A percentile compares a stretch with the other conserved stretches of the same genome.
These are phyloP conservation scores for Blastomyces silverae DNA, from an alignment of 2,329 filamentous ascomycete species.

Conservation along the genomic window DNA sequence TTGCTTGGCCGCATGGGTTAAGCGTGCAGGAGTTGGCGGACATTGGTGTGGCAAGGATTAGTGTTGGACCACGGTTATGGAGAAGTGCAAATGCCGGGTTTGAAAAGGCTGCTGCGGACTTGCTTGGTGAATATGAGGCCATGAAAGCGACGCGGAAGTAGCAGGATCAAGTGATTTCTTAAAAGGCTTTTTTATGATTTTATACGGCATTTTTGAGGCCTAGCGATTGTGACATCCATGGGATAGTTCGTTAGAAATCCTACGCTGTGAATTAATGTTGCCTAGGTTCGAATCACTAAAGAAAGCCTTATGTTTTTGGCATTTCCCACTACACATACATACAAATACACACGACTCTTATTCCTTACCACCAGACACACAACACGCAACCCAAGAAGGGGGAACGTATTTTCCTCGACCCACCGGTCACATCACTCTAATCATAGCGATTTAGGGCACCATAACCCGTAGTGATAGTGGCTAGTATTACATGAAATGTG, in stretches of 20 bases:
- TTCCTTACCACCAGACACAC: not conserved
- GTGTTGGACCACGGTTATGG: slow-evolving; percentile 48
- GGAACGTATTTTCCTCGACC: not conserved
- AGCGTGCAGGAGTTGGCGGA: slow-evolving; percentile 42
- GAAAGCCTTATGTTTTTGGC: not conserved
- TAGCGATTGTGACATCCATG: not conserved
- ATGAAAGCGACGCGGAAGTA: slow-evolving; percentile 17
- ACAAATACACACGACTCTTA: not conserved
- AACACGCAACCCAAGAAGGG: not conserved
- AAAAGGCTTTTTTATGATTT: too few species aligned
- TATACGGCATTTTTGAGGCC: not conserved
- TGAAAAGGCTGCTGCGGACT: slow-evolving; percentile 18
- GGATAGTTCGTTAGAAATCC: not conserved
- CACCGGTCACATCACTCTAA: not conserved
- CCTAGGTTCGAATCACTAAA: not conserved
- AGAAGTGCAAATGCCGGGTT: slow-evolving; percentile 33
- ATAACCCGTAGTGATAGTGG: not conserved
- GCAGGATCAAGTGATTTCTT: not conserved
- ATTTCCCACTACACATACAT: not conserved
- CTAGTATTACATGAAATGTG: not conserved
- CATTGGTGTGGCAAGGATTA: slow-evolving; percentile 51
- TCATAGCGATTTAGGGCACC: not conserved
- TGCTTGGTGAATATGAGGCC: slow-evolving; percentile 19
- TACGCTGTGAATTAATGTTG: not conserved
- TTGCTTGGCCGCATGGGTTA: slow-evolving; percentile 39